Conservation (phyloP, 202 grass and related monocot genomes). For the Schoenoplectus tabernaemontani region DNA sequence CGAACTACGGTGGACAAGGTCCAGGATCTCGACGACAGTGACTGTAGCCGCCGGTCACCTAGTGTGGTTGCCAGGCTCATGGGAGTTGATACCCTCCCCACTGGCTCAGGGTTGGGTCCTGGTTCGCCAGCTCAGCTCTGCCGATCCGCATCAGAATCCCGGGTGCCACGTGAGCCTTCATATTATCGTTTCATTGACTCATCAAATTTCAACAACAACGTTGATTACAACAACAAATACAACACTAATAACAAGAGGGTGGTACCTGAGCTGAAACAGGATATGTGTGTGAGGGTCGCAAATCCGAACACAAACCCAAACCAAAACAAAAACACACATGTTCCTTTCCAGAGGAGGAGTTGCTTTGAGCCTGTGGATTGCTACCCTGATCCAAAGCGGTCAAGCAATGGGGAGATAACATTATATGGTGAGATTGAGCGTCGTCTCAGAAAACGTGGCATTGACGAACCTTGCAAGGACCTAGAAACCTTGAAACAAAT, state of each 20-base stretch:
- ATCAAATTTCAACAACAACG: constrained; percentile 12
- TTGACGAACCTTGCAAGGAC: constrained; percentile 53
- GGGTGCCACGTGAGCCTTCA: constrained; percentile 42
- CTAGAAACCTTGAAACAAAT: constrained; percentile 90
- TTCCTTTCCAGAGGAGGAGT: constrained; percentile 46
- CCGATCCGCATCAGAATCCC: constrained; percentile 74
- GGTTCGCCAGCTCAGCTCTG: constrained; percentile 30
- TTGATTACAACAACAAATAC: neutral
- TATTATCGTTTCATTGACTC: constrained; percentile 63
- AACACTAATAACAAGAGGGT: constrained; percentile 17
- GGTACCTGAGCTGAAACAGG: neutral
- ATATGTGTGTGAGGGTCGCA: neutral
- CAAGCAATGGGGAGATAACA: constrained; percentile 38
- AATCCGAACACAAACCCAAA: neutral
- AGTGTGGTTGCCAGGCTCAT: constrained; percentile 85
- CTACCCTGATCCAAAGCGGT: constrained; percentile 64
- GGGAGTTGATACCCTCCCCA: constrained; percentile 71
- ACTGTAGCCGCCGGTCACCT: constrained; percentile 50
- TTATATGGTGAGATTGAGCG: constrained; percentile 82
- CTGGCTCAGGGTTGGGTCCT: neutral
- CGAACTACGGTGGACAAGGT: constrained; percentile 21
- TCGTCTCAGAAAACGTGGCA: constrained; percentile 59
- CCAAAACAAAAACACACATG: neutral
- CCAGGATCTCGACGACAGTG: constrained; percentile 20
- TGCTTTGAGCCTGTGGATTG: constrained; percentile 65